These are phyloP conservation scores for Rhodotorula sphaerocarpa DNA, from an alignment of 768 basidiomycete species.

Conservation along the genomic window DNA sequence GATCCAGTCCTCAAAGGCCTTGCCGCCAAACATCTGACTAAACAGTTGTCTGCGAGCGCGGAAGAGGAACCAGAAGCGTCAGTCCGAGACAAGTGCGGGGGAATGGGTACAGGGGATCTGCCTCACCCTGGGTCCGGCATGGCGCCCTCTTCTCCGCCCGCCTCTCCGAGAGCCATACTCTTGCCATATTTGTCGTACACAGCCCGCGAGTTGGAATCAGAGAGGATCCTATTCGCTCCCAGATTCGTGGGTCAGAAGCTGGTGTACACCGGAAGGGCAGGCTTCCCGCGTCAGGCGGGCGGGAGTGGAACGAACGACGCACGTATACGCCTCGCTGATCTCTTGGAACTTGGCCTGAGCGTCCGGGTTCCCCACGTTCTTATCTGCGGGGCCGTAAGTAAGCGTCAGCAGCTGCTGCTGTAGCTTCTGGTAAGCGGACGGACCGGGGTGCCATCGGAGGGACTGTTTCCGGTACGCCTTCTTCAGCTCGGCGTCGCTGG, in stretches of 20 bases:
- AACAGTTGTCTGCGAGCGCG: slow-evolving; percentile 83
- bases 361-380: slow-evolving; percentile 76
- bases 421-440: slow-evolving; percentile 1
- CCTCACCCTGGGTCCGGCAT: slow-evolving; percentile 73
- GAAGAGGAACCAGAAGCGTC: too few species aligned
- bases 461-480: slow-evolving; percentile 80
- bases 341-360: slow-evolving; percentile 96
- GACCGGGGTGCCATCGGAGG: slow-evolving; percentile 63
- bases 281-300: slow-evolving; percentile 32
- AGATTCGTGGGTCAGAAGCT: too few species aligned
- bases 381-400: not conserved
- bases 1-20: slow-evolving; percentile 53
- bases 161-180: slow-evolving; percentile 56
- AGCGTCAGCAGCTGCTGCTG: not conserved
- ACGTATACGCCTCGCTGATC: slow-evolving; percentile 86
- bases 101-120: too few species aligned
- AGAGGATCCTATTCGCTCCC: slow-evolving; percentile 35
- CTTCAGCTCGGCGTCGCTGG: slow-evolving; percentile 32
- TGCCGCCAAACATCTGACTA: slow-evolving; percentile 79
- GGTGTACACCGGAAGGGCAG: too few species aligned
- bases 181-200: slow-evolving; percentile 96
- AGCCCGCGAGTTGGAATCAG: slow-evolving; percentile 62
- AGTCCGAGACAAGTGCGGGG: too few species aligned
- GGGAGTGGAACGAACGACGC: slow-evolving; percentile 54
- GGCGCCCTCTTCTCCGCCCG: slow-evolving; percentile 43